Base-by-base conservation (phyloP, 257 asterid species). In the Ilex aquifolium region DNA sequence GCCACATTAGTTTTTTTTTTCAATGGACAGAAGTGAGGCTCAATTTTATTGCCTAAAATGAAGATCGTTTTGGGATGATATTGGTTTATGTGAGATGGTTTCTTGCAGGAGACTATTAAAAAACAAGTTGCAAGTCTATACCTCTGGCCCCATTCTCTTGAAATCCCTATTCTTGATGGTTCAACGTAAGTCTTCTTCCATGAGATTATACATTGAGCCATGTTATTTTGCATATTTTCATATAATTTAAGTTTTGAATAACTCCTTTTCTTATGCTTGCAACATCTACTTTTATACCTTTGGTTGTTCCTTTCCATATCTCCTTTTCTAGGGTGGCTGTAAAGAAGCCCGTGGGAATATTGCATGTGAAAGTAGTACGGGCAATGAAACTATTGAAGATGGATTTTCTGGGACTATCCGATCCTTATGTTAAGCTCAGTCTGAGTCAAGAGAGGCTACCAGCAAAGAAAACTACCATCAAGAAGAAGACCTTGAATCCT, bases 1-100 rank as follows among this genome's bases (percentile, higher is more conserved):
- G 77, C 31, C 42, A 12, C 13, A 46, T 14, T 46, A 6, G 57
- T 57, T 60, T 57, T 27, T 67, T 32, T 56, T 31, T 61, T 50
- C 29, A 44, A 16, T 46, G 13, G 52, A 21, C 14, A 46, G 13
- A 12, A 10, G 13, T 46, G 52, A 46, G 13, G 14, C 3, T 46
- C 13, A 46, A 46, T 46, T 10, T 46, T 46, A 46, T 46, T 11
- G 13, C 14, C n/a, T 46, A 10, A 46, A 10, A 6, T 46, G 4
- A 10, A 46, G 52, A 46, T 46, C 4, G 52, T 46, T 46, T 7
- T 4, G 14, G 52, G 13, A 10, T 46, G n/a, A 46, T 46, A 10
- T 46, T 5, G 11, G 8, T 8, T 36, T 36, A 46, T 46, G 52
- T 46, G n/a, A 10, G 4, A 10, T 3, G 13, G 4, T 46, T 11